Evolutionary conservation across 192 early-diverging fungal species (phyloP).

Genomic region (Mortierella hygrophila): DNA sequence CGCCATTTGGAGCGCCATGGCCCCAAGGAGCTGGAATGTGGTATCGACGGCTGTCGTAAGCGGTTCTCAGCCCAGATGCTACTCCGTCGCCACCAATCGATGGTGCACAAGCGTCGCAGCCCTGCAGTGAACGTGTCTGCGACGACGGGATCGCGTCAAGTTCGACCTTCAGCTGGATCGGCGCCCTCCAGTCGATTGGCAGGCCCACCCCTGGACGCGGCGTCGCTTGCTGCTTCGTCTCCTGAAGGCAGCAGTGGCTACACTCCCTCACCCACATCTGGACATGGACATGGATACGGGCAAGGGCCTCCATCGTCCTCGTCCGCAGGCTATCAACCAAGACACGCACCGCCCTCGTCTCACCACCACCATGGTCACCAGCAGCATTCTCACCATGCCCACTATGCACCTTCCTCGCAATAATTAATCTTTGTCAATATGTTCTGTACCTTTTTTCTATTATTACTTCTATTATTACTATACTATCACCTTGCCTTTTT

Average conservation of each 20-base stretch:
- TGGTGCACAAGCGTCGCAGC: conserved; percentile 50
- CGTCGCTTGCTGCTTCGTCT: neutral
- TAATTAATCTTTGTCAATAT: neutral
- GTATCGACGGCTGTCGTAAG: conserved; percentile 55
- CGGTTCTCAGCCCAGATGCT: conserved; percentile 54
- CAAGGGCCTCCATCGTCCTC: neutral
- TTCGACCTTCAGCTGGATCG: conserved; percentile 9
- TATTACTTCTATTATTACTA: neutral
- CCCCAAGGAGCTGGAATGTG: conserved; percentile 53
- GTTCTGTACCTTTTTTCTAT: neutral
- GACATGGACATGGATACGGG: neutral
- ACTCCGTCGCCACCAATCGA: conserved; percentile 52
- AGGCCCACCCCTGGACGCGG: neutral
- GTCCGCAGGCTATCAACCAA: neutral
- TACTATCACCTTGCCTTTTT: neutral
- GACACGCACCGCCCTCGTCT: neutral
- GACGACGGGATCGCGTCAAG: conserved; percentile 12
- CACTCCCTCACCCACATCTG: neutral
- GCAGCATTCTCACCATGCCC: neutral
- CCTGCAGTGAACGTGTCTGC: conserved; percentile 28
- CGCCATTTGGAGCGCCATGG: conserved; percentile 55
- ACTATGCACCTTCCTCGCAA: neutral
- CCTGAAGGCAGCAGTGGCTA: neutral
- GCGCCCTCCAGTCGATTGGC: conserved; percentile 10
- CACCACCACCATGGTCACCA: neutral